These are phyloP conservation scores for Aspergillus brunneoviolaceus DNA, from an alignment of 2,329 filamentous ascomycete genomes.

Conservation along the genomic window DNA sequence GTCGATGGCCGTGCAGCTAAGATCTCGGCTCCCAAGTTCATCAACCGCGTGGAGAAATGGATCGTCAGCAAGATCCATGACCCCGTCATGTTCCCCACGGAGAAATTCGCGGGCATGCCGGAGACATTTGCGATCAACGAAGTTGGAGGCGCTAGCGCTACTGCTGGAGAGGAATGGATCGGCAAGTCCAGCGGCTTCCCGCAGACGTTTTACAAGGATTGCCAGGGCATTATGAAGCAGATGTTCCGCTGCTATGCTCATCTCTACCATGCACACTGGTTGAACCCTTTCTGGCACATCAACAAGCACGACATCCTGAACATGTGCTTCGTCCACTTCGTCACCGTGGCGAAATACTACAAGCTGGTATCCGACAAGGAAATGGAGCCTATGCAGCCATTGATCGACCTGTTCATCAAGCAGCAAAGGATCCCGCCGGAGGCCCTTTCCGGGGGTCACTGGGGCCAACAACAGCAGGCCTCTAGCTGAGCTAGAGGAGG, in stretches of 20 bases:
- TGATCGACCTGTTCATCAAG: constrained; percentile 88
- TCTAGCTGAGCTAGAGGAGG: constrained; percentile 29
- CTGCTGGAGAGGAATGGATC: constrained; percentile 70
- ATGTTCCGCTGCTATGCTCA: constrained; percentile 99
- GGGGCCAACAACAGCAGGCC: constrained; percentile 35
- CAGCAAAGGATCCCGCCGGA: constrained; percentile 83
- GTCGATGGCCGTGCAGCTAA: constrained; percentile 86
- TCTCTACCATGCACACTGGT: constrained; percentile 94
- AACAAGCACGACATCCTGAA: constrained; percentile 72
- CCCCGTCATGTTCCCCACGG: constrained; percentile 83
- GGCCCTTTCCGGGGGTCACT: constrained; percentile 44
- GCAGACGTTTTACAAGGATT: constrained; percentile 81
- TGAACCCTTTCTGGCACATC: constrained; percentile 79
- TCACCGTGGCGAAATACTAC: constrained; percentile 75
- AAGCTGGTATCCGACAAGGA: constrained; percentile 86
- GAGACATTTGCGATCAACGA: constrained; percentile 56
- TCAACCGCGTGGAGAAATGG: constrained; percentile 95
- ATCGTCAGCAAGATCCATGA: constrained; percentile 95
- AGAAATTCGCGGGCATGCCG: constrained; percentile 64
- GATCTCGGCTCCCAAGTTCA: constrained; percentile 89
- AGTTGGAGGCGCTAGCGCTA: constrained; percentile 51
- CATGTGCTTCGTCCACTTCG: constrained; percentile 83
- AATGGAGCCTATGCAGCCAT: constrained; percentile 90
- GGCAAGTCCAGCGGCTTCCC: constrained; percentile 94
- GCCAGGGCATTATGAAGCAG: constrained; percentile 91